Percentiles rank a stretch among this genome's conserved stretches.
These are phyloP conservation scores for Vittaforma corneae DNA, from an alignment of 371 early-diverging fungal genomes.

Conservation along the genomic window DNA sequence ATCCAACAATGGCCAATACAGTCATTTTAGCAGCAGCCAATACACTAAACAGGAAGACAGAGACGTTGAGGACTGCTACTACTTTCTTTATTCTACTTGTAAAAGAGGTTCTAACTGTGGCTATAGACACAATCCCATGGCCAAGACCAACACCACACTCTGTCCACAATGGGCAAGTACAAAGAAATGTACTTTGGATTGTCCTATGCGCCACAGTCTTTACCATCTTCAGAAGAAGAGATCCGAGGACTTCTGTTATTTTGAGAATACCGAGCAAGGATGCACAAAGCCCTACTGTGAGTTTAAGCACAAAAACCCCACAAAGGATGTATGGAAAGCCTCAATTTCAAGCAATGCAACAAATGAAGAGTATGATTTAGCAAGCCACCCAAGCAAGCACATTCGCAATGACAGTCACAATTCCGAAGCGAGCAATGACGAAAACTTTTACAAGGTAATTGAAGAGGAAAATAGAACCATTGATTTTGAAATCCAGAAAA, in stretches of 20 bases:
- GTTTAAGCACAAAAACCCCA: constrained; percentile 45
- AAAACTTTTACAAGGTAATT: too few species aligned
- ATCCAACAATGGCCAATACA: too few species aligned
- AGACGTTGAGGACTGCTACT: constrained; percentile 58
- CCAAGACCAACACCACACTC: constrained; percentile 46
- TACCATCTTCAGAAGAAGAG: constrained; percentile 55
- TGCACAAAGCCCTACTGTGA: constrained; percentile 55
- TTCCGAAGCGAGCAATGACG: background rate
- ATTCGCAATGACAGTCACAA: background rate
- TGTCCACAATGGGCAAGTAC: constrained; percentile 53
- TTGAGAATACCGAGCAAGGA: constrained; percentile 54
- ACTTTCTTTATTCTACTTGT: constrained; percentile 57
- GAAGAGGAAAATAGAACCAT: too few species aligned
- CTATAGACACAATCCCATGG: constrained; percentile 51
- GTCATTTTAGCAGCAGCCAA: too few species aligned
- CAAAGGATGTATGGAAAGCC: constrained; percentile 53
- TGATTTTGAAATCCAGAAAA: too few species aligned
- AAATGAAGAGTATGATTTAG: background rate
- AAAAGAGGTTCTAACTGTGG: constrained; percentile 43
- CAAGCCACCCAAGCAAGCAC: background rate
- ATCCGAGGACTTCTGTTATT: constrained; percentile 49
- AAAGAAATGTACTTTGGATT: constrained; percentile 43
- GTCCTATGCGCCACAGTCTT: constrained; percentile 54
- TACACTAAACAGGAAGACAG: too few species aligned
- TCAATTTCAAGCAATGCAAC: too few species aligned